Base-by-base conservation (phyloP, 2,329 filamentous ascomycete species). In the Colletotrichum tanaceti region DNA sequence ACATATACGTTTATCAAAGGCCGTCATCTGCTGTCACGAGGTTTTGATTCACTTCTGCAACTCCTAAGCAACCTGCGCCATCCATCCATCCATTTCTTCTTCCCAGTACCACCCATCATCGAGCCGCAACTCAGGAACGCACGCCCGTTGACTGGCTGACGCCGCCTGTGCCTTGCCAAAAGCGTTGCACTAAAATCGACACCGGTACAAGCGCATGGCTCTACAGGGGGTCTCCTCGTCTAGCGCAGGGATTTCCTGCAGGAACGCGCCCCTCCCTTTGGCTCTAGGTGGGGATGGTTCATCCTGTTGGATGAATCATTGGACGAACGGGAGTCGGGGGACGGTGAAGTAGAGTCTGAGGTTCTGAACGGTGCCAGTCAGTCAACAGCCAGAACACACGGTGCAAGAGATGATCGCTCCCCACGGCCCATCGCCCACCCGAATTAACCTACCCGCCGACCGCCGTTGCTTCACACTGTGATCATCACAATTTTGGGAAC, bases 211-310 rank as follows among this genome's bases (percentile, higher is more conserved):
- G 41, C 43, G 53, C 53, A 70, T 54, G 39, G 57, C 54, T 24
- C n/a, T 58, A 58, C 67, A 70, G 54, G 67, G 67, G 52, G 44
- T 28, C 14, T 46, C 67, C 67, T 58, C 39, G 67, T 44, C 53
- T 59, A 59, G 47, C 47, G 65, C 69, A 62, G 35, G 61, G 69
- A 62, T 70, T 58, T 55, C 46, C 61, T 70, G 67, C 67, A 71
- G 70, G 70, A 71, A 71, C 70, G 67, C 67, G 67, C 70, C 63
- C 63, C 70, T 69, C 50, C 62, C 35, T 32, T 32, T 46, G n/a
- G 47, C 49, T 43, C 18, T 35, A n/a, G 38, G 61, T 59, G 65
- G 65, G 32, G 20, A 60, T 41, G 43, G 65, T 60, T 65, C 49
- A 68, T 68, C 62, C 39, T 35, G 32, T 35, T 35, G 50, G 41